Percentiles rank a stretch among this genome's conserved stretches.
Evolutionary conservation across 148 eudicot genomes (phyloP).

Genomic region (Camellia japonica): DNA sequence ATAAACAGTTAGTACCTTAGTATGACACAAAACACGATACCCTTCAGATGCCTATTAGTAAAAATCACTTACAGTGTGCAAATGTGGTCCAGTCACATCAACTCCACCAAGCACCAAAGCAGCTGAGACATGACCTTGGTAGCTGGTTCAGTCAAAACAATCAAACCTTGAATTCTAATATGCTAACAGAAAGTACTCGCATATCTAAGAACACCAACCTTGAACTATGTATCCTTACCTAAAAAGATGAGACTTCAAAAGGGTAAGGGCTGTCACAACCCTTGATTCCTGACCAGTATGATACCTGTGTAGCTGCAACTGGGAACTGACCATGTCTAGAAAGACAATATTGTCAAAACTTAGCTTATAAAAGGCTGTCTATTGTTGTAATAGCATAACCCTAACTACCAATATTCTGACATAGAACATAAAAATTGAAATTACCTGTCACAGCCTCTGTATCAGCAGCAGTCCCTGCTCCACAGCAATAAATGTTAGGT

Average conservation of each 20-base stretch:
- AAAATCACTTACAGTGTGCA: slow-evolving; percentile 72
- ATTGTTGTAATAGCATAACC: background rate
- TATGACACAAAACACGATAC: background rate
- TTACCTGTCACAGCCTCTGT: slow-evolving; percentile 96
- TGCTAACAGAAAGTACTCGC: background rate
- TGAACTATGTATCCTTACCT: slow-evolving; percentile 32
- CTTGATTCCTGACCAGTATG: slow-evolving; percentile 91
- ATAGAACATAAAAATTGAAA: slow-evolving; percentile 2
- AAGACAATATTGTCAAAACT: slow-evolving; percentile 9
- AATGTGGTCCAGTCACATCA: slow-evolving; percentile 83
- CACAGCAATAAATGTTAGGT: slow-evolving; percentile 96
- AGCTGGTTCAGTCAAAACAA: slow-evolving; percentile 40
- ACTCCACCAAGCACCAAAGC: slow-evolving; percentile 96
- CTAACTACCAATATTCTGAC: background rate
- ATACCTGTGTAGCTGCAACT: slow-evolving; percentile 80
- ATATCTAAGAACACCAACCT: background rate
- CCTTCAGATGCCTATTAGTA: background rate
- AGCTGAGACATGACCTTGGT: slow-evolving; percentile 86
- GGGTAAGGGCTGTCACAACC: slow-evolving; percentile 82
- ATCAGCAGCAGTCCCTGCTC: slow-evolving; percentile 99
- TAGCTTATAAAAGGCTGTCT: background rate
- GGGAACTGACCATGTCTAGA: slow-evolving; percentile 89
- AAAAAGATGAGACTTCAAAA: slow-evolving; percentile 82
- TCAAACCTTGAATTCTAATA: slow-evolving; percentile 2
- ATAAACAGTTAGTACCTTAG: slow-evolving; percentile 11